These are phyloP conservation scores for Ormosia emarginata DNA, from an alignment of 306 rosid genomes.

Conservation along the genomic window DNA sequence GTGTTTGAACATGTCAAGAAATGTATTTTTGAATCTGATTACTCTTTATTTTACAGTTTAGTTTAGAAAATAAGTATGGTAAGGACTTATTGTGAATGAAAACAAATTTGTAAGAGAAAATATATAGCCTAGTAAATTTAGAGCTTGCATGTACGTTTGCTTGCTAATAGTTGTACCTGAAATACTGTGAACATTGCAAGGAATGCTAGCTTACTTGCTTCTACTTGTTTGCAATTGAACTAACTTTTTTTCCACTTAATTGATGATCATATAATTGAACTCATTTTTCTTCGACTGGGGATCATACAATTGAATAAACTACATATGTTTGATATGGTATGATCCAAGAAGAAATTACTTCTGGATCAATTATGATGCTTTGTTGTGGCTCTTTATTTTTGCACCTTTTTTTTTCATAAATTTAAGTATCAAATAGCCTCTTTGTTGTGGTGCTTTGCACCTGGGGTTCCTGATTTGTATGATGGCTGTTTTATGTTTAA, in stretches of 20 bases:
- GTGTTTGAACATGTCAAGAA: neutral
- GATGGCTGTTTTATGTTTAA: neutral
- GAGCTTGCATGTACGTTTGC: neutral
- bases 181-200: neutral
- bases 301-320: neutral
- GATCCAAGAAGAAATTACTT: neutral
- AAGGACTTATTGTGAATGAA: neutral
- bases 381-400: neutral
- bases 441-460: neutral
- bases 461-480: neutral
- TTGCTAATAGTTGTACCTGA: neutral
- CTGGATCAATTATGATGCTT: neutral
- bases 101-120: neutral
- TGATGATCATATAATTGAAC: neutral
- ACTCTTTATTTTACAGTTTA: neutral
- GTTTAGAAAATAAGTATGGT: neutral
- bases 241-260: neutral
- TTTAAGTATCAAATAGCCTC: neutral
- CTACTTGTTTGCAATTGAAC: neutral
- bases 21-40: neutral
- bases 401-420: neutral
- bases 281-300: too few relatives aligned
- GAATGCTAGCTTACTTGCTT: neutral
- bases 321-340: neutral
- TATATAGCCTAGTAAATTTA: neutral